Base-by-base conservation (phyloP, 2,329 filamentous ascomycete genomes). In the Penicillium expansum region DNA sequence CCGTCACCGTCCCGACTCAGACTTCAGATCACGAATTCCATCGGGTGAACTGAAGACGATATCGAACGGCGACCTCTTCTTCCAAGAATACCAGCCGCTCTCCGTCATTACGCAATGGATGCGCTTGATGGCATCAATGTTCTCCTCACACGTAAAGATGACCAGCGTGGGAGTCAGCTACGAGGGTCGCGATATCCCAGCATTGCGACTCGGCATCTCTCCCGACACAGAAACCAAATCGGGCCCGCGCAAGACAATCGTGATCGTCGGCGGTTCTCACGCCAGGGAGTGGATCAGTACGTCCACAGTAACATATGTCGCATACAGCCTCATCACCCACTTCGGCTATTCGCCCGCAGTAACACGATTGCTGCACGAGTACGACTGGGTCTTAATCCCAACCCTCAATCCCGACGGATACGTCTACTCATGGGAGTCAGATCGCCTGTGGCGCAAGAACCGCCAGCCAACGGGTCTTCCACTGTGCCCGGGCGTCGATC, bases 271-370 rank as follows among this genome's bases (percentile, higher is more conserved):
- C 52, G 93, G 93, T 48, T 82, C 90, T n/a, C 94, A 97, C 73
- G 93, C 92, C 3, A 85, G 94, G 37, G 94, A 99, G 79, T 99
- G 94, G 94, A 96, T 99, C 63, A 91, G 91, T 45, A 92, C 89
- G 0, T 94, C 88, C 67, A 96, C 92, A 0, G 91, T 95, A 51
- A 95, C 89, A 67, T 97, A 96, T 67, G 79, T 96, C 30, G 91
- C 93, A 10, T 96, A 94, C 84, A 90, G 86, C 16, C 82, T 97
- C 47, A 90, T 96, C 67, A 92, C 89, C 0, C 84, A 86, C 5
- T 95, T 93, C 72, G 90, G 89, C 55, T 90, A 91, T 83, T 75
- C 82, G 69, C 60, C 82, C 78, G 74, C 75, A 13, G 87, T 95
- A 52, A 92, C 89, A 20, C 88, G 86, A 58, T 80, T 97, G 9